Evolutionary conservation across 1,139 yeast genomes (phyloP).

Genomic region (Debaryomyces sp.): DNA sequence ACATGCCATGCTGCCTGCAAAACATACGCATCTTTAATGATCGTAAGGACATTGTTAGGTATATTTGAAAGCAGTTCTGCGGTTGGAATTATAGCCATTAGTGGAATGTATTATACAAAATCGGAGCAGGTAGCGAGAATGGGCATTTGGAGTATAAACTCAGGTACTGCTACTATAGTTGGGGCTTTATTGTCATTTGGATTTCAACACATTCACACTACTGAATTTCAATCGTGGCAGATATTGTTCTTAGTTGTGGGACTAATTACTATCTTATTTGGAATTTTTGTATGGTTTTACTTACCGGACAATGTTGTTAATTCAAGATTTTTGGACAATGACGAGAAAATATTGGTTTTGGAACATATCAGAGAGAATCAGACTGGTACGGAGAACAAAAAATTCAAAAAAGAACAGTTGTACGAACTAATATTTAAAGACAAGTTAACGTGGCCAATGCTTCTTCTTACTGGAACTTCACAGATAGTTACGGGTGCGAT

Average conservation of each 20-base stretch:
- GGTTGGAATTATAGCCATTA: constrained; percentile 44
- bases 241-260: constrained; percentile 44
- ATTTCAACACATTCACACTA: constrained; percentile 39
- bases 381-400: constrained; percentile 21
- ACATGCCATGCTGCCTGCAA: constrained; percentile 27
- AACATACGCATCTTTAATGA: constrained; percentile 33
- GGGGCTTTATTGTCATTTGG: constrained; percentile 46
- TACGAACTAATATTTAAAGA: constrained; percentile 35
- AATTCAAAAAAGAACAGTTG: constrained; percentile 26
- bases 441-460: constrained; percentile 40
- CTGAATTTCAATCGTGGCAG: constrained; percentile 37
- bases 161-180: constrained; percentile 42
- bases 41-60: constrained; percentile 34
- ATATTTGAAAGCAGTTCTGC: constrained; percentile 44
- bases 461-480: constrained; percentile 34
- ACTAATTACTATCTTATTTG: constrained; percentile 34
- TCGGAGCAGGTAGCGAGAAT: constrained; percentile 39
- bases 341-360: constrained; percentile 32
- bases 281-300: constrained; percentile 26
- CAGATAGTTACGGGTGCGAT: constrained; percentile 47
- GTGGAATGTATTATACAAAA: constrained; percentile 47
- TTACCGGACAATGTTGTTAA: constrained; percentile 38
- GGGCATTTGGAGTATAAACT: constrained; percentile 42
- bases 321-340: constrained; percentile 29
- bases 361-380: constrained; percentile 34